Evolutionary conservation across 2,329 filamentous ascomycete genomes (phyloP).

Genomic region (Claviceps fusiformis): DNA sequence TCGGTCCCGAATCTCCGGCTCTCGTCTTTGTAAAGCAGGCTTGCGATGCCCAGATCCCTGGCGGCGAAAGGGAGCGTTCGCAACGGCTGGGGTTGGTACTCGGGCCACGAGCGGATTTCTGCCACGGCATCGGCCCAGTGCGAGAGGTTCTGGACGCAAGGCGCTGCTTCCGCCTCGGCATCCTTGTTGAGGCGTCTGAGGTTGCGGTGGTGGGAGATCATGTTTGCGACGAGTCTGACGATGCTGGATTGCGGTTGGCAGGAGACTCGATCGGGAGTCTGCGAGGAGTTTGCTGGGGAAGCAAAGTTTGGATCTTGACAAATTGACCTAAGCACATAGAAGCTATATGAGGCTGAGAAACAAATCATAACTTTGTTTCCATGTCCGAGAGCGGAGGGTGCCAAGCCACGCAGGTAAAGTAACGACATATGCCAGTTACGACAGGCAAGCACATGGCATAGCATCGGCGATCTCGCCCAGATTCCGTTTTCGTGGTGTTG

Average conservation of each 20-base stretch:
- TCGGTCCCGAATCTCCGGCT: constrained; percentile 6
- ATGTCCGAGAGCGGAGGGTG: no score
- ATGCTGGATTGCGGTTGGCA: background rate
- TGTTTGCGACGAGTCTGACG: background rate
- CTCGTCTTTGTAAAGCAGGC: constrained; percentile 8
- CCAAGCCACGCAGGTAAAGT: no score
- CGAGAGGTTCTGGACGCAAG: constrained; percentile 6
- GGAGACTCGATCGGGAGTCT: background rate
- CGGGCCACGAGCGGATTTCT: constrained; percentile 8
- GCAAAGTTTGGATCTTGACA: background rate
- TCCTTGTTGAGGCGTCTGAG: background rate
- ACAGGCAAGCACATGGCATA: no score
- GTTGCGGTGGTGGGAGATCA: background rate
- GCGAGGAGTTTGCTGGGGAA: background rate
- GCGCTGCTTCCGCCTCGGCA: background rate
- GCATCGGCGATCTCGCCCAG: no score
- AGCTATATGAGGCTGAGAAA: no score
- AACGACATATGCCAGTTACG: no score
- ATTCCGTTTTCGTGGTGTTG: background rate
- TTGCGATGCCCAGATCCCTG: constrained; percentile 3
- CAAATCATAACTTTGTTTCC: no score
- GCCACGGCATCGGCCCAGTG: constrained; percentile 5
- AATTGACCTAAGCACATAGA: no score
- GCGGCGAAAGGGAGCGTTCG: constrained; percentile 4
- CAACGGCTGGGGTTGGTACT: constrained; percentile 8